phyloP scores from a whole-genome alignment of 176 grass and related monocot genomes.

The Aegilops longissima region DNA sequence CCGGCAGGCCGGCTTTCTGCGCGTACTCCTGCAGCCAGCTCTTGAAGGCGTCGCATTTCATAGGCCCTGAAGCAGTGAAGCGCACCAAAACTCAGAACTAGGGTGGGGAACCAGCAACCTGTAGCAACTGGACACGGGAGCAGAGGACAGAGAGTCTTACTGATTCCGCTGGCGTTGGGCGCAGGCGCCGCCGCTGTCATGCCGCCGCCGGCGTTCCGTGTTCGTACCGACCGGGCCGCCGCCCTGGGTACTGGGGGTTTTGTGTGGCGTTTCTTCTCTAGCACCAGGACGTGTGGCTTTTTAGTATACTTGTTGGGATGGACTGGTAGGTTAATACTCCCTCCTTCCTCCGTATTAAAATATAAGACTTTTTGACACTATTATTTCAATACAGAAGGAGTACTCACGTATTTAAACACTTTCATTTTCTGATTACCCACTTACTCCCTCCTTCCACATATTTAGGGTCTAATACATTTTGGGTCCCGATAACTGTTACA shows the following conservation, averaged over 20 bases:
- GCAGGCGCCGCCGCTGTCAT: neutral
- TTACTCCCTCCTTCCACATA: too few species aligned
- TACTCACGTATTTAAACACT: too few species aligned
- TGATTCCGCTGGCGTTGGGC: neutral
- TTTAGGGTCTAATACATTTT: too few species aligned
- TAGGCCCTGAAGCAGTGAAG: slow-evolving; percentile 44
- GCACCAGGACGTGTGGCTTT: too few species aligned
- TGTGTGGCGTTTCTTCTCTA: neutral
- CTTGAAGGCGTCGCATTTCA: slow-evolving; percentile 91
- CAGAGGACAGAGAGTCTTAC: slow-evolving; percentile 6
- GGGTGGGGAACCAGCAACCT: neutral
- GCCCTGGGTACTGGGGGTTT: neutral
- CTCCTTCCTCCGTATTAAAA: too few species aligned
- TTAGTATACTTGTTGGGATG: too few species aligned
- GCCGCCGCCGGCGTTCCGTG: neutral
- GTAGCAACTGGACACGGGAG: neutral
- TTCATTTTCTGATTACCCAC: too few species aligned
- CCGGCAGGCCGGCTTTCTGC: slow-evolving; percentile 49
- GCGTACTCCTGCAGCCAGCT: slow-evolving; percentile 84
- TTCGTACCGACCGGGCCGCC: neutral
- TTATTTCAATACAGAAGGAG: too few species aligned
- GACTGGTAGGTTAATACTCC: too few species aligned
- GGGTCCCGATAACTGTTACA: too few species aligned
- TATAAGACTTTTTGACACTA: too few species aligned
- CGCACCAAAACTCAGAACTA: neutral